Base-by-base conservation (phyloP, 2,329 filamentous ascomycete species). In the Neonectria neomacrospora region DNA sequence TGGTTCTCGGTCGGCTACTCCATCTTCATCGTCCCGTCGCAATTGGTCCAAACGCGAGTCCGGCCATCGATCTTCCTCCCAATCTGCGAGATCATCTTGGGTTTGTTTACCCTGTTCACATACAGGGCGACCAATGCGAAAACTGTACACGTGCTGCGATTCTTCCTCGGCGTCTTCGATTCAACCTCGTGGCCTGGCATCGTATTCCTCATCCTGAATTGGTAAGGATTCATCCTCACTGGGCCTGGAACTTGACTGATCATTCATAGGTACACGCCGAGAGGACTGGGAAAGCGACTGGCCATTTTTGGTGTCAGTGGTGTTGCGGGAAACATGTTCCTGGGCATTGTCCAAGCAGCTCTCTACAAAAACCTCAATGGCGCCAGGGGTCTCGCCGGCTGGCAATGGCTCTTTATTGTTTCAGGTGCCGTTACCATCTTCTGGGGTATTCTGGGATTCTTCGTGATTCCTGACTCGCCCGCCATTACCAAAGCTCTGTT, bases 1-100 rank as follows among this genome's bases (percentile, higher is more conserved):
- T 71, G 71, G 18, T 71, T 72, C 34, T 71, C 69, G 14, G 71
- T 72, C 12, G 67, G 69, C 2, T 71, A 71, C 18, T 67, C 69
- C 0, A 34, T 71, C 3, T 72, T 71, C 2, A 72, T 71, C 1
- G 67, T 71, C 0, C 69, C 69, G 0, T 71, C 69, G 0, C 69
- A 71, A 8, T 41, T 71, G 8, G 69, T 71, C 8, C 69, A 72
- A 4, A 71, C 69, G 0, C 66, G 69, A 9, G 50, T 71, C 8
- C 66, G 69, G 2, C 69, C 69, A 7, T 72, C 69, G 1, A 18
- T 71, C 0, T 71, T 72, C 3, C 50, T 71, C 0, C 69, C 69
- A 0, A 14, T 69, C 0, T 72, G 69, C 11, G 69, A 71, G 14
- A 67, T 71, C 1, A 23, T 72, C 1, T 71, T 69, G 69, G 69